phyloP scores from a whole-genome alignment of 1,284 basidiomycete species.

The Leccinum variabile region DNA sequence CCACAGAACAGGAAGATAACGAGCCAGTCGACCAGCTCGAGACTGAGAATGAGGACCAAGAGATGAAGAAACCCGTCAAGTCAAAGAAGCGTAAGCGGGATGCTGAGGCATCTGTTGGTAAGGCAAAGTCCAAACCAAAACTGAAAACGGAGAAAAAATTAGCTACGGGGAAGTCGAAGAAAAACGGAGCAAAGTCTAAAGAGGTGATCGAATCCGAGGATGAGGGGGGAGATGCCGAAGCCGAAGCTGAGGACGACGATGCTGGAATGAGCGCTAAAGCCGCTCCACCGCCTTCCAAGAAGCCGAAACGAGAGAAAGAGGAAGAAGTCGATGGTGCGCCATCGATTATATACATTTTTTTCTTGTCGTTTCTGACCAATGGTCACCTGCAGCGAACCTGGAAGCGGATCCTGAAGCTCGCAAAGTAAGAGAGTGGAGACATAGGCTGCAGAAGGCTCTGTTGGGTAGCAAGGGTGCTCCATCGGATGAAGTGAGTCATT shows the following conservation, averaged over 20 bases:
- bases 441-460: slow-evolving; percentile 81
- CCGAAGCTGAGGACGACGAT: slow-evolving; percentile 46
- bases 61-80: slow-evolving; percentile 54
- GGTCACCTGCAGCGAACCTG: slow-evolving; percentile 41
- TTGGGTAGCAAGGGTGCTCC: slow-evolving; percentile 55
- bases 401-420: slow-evolving; percentile 68
- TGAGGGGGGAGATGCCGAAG: slow-evolving; percentile 36
- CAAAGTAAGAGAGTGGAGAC: slow-evolving; percentile 78
- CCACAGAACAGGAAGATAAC: slow-evolving; percentile 57
- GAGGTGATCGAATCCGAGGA: slow-evolving; percentile 74
- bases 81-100: slow-evolving; percentile 64
- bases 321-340: slow-evolving; percentile 54
- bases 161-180: slow-evolving; percentile 44
- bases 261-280: slow-evolving; percentile 55
- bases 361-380: slow-evolving; percentile 12
- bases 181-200: slow-evolving; percentile 64
- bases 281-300: slow-evolving; percentile 66
- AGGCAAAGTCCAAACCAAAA: slow-evolving; percentile 40
- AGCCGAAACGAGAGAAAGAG: slow-evolving; percentile 62
- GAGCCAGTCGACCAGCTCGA: slow-evolving; percentile 71
- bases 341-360: slow-evolving; percentile 4
- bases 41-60: slow-evolving; percentile 46
- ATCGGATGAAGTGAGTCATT: slow-evolving; percentile 45
- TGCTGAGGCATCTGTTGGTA: slow-evolving; percentile 42
- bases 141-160: slow-evolving; percentile 40